phyloP scores from a whole-genome alignment of 768 basidiomycete species.

The Boletales sp. region DNA sequence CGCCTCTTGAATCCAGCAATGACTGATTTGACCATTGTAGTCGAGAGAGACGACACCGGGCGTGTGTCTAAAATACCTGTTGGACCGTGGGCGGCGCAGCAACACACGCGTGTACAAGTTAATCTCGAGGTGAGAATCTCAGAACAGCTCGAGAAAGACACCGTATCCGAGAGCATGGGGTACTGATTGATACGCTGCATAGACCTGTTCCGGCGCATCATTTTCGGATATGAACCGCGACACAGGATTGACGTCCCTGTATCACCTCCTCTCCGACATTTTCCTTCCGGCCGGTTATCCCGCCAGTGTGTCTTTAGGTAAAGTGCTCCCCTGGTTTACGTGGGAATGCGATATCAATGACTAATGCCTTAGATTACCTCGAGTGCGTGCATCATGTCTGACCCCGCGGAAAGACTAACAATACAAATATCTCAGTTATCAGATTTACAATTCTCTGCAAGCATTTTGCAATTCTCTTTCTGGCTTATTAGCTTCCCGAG shows the following conservation, averaged over 20 bases:
- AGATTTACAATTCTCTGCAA: constrained; percentile 62
- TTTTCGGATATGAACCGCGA: not conserved
- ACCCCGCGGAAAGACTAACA: constrained; percentile 6
- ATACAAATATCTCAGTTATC: constrained; percentile 44
- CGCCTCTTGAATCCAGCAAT: not conserved
- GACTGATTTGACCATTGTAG: constrained; percentile 3
- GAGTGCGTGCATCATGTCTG: constrained; percentile 33
- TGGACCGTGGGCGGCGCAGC: not conserved
- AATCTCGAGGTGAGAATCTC: constrained; percentile 16
- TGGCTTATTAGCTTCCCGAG: constrained; percentile 59
- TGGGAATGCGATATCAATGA: not conserved
- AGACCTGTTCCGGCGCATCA: constrained; percentile 2
- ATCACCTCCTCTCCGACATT: constrained; percentile 28
- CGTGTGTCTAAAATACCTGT: constrained; percentile 17
- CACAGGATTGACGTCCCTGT: constrained; percentile 1
- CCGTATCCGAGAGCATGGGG: not conserved
- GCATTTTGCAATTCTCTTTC: constrained; percentile 69
- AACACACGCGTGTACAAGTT: not conserved
- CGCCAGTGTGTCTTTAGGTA: constrained; percentile 57
- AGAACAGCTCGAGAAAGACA: not conserved
- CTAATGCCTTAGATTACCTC: constrained; percentile 46
- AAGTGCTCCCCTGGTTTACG: not conserved
- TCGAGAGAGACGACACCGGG: constrained; percentile 22
- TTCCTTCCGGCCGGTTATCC: constrained; percentile 67
- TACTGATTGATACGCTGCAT: not conserved